Evolutionary conservation across 2,329 filamentous ascomycete species (phyloP), one percentile per base, ranked within the genome.

Genomic region (Xylaria sp.): DNA sequence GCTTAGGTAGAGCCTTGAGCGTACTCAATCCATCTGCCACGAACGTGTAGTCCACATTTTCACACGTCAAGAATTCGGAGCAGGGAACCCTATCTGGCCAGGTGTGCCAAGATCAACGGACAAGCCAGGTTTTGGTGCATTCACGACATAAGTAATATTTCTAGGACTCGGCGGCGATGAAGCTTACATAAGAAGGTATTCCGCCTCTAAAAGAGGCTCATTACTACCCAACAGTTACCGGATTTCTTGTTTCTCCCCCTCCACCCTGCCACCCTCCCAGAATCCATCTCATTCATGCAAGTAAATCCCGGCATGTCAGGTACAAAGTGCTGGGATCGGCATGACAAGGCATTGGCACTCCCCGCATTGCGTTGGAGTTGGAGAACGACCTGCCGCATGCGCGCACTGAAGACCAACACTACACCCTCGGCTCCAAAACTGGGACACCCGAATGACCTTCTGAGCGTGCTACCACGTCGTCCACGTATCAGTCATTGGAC

Each of bases 311-410:
- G 56, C 33, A 64, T 67, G 64, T 40, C 67, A 65, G 67, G 67
- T 67, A 69, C 67, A 58, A 33, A 20, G 17, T 56, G 56, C 17
- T 56, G 38, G 20, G 60, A 44, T 44, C 23, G 44, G 61, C 56
- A 63, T 49, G 5, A 28, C 36, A 46, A 38, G 2, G 65, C 59
- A 51, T n/a, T 36, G 38, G 54, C 44, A 26, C 49, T 56, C 65
- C 67, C 65, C 42, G 44, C 67, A 69, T 46, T 46, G 28, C 9
- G 67, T 58, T 48, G 63, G 63, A 56, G 49, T 66, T 62, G 67
- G 60, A 68, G 56, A 68, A 65, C 68, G 53, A 70, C 57, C 68
- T 62, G 53, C 51, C 68, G 59, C 65, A 67, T 67, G 61, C 57
- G 56, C 56, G 46, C 58, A 10, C 13, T 20, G 20, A 63, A 53